Base-by-base conservation (phyloP, 1,284 basidiomycete genomes). In the Cystobasidium sp. region DNA sequence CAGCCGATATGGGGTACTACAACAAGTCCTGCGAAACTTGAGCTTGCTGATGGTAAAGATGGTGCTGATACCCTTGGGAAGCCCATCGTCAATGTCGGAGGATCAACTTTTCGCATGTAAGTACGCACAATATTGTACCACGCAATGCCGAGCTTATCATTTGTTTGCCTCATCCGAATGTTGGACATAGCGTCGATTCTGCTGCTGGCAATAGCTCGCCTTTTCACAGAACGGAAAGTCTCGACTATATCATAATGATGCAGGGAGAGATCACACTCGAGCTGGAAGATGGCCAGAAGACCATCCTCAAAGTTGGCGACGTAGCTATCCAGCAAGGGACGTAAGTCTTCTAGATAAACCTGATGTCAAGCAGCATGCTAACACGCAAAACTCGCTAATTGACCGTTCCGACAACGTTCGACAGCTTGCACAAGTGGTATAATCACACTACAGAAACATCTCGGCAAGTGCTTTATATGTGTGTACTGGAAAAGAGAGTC, bases 201-300 rank as follows among this genome's bases (percentile, higher is more conserved):
- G 31, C 64, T 6, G 31, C 64, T 12, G 64, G 64, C 49, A 9
- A 20, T 6, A 41, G 49, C 20, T 66, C 64, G 4, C 58, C 53
- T 46, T 41, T 58, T 20, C 67, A 69, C 55, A 47, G 67, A 43
- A 69, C 67, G 14, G 67, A 69, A 46, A 69, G 67, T 22, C 24
- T 69, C 20, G 67, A 69, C 46, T 69, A 69, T 43, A 49, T 58
- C 20, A 69, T 69, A n/a, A 20, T 69, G n/a, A n/a, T 69, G 31
- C 16, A 49, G 16, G 67, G 67, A n/a, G 67, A 69, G 22, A 58
- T 69, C 6, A 61, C 55, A 14, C n/a, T 58, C 1, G 67, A 59
- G 22, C 55, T 69, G 39, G 67, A 69, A n/a, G 31, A 58, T 18
- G 37, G 52, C 14, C 24, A 20, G 16, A 49, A 59, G 39, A 69